A percentile compares a stretch with the other conserved stretches of the same genome.
These are phyloP conservation scores for Ettlia oleoabundans DNA, from an alignment of 139 green algal species.

Conservation along the genomic window DNA sequence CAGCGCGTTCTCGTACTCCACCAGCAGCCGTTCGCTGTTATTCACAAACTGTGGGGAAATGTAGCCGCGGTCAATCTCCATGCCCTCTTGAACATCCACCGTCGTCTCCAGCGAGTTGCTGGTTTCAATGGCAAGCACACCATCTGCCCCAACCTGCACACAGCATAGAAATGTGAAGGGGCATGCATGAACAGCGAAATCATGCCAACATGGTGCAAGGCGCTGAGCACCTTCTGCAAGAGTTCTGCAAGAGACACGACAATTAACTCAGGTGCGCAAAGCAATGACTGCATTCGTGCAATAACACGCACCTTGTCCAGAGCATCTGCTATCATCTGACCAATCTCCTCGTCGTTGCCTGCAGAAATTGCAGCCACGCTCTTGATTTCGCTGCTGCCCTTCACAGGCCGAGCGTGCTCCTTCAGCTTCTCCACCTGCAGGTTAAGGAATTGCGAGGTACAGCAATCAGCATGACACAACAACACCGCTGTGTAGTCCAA, in stretches of 20 bases:
- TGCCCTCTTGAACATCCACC: conserved; percentile 95
- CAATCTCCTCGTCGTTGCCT: conserved; percentile 85
- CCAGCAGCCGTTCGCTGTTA: conserved; percentile 88
- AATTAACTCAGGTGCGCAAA: background rate
- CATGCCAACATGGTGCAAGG: too few relatives aligned
- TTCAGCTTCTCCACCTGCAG: conserved; percentile 73
- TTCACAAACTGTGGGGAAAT: conserved; percentile 97
- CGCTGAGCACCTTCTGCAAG: too few relatives aligned
- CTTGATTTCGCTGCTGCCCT: conserved; percentile 92
- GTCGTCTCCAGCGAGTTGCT: conserved; percentile 81
- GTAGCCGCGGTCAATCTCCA: conserved; percentile 98
- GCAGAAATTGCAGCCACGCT: conserved; percentile 82
- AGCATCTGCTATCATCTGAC: conserved; percentile 87
- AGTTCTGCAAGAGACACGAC: background rate
- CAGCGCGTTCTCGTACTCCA: conserved; percentile 91
- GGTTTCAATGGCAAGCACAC: conserved; percentile 96
- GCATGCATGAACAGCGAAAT: too few relatives aligned
- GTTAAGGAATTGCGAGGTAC: too few relatives aligned
- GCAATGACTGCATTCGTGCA: background rate
- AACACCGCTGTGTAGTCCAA: too few relatives aligned
- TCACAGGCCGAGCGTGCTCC: conserved; percentile 84
- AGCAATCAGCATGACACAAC: too few relatives aligned
- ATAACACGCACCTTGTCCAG: conserved; percentile 74
- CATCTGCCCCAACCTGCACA: conserved; percentile 74
- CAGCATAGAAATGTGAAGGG: background rate